phyloP scores from a whole-genome alignment of 2,329 filamentous ascomycete genomes.

The Cercospora canescens region DNA sequence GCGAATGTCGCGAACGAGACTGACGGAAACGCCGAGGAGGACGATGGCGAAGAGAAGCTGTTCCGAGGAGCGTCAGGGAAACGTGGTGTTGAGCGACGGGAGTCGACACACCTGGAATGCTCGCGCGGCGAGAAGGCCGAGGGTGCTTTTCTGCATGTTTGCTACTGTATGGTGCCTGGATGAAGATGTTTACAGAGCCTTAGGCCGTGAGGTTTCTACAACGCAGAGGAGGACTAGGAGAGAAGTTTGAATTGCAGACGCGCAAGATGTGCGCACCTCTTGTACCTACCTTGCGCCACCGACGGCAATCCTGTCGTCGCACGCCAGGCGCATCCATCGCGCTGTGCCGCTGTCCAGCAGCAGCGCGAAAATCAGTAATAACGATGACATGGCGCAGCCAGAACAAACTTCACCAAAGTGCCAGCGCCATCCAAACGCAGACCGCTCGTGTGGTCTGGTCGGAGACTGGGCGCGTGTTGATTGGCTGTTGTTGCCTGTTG shows the following conservation, averaged over 20 bases:
- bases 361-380: not conserved
- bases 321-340: not conserved
- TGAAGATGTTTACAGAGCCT: not conserved
- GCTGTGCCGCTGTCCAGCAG: not conserved
- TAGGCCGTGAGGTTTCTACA: not conserved
- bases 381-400: not conserved
- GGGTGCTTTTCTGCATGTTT: slow-evolving; percentile 9
- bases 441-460: not conserved
- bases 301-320: not conserved
- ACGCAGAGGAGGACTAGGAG: not conserved
- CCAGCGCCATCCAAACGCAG: not conserved
- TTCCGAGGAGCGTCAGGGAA: not conserved
- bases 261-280: not conserved
- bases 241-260: not conserved
- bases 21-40: slow-evolving; percentile 14
- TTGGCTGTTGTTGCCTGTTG: not conserved
- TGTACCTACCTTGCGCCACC: not conserved
- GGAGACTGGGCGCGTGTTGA: not conserved
- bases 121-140: slow-evolving; percentile 11
- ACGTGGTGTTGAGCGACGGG: not conserved
- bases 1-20: not conserved
- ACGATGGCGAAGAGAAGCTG: slow-evolving; percentile 15
- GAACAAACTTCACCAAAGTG: no score
- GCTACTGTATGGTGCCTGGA: not conserved
- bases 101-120: slow-evolving; percentile 8